A percentile compares a stretch with the other conserved stretches of the same genome.
phyloP scores from a whole-genome alignment of 768 basidiomycete species.

The Scleroderma bovista region DNA sequence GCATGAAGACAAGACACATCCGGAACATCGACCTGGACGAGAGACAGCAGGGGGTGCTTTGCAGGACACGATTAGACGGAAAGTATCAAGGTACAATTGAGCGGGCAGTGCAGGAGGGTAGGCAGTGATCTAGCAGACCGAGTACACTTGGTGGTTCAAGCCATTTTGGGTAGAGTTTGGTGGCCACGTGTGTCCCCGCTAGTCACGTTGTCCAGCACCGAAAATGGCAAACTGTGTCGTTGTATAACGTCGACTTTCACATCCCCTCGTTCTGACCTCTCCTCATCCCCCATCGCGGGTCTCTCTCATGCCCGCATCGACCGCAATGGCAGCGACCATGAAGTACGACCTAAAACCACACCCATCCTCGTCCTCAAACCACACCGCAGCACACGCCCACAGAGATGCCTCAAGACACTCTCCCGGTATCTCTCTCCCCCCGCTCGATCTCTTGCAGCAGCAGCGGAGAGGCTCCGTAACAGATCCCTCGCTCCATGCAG shows the following conservation, averaged over 20 bases:
- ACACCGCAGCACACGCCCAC: constrained; percentile 14
- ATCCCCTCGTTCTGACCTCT: constrained; percentile 3
- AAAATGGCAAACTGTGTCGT: constrained; percentile 16
- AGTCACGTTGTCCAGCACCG: constrained; percentile 24
- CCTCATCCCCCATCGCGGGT: constrained; percentile 4
- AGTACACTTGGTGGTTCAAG: constrained; percentile 9
- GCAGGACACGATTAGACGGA: constrained; percentile 15
- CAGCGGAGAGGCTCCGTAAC: constrained; percentile 82
- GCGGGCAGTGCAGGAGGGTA: not conserved
- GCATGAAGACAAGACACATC: constrained; percentile 38
- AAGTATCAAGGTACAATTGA: not conserved
- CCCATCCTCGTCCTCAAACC: constrained; percentile 4
- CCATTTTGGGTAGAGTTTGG: constrained; percentile 11
- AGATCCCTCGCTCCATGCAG: constrained; percentile 73
- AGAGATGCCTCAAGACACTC: constrained; percentile 38
- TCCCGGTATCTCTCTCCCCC: constrained; percentile 59
- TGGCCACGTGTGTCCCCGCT: constrained; percentile 27
- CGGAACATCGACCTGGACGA: constrained; percentile 39
- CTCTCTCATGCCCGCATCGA: constrained; percentile 6
- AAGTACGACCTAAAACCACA: constrained; percentile 3
- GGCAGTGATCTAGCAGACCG: not conserved
- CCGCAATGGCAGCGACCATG: constrained; percentile 6
- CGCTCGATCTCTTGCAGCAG: constrained; percentile 73
- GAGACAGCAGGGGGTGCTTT: constrained; percentile 32
- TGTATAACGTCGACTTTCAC: constrained; percentile 29